Base-by-base conservation (phyloP, 2,329 filamentous ascomycete species). In the Scedosporium boydii region DNA sequence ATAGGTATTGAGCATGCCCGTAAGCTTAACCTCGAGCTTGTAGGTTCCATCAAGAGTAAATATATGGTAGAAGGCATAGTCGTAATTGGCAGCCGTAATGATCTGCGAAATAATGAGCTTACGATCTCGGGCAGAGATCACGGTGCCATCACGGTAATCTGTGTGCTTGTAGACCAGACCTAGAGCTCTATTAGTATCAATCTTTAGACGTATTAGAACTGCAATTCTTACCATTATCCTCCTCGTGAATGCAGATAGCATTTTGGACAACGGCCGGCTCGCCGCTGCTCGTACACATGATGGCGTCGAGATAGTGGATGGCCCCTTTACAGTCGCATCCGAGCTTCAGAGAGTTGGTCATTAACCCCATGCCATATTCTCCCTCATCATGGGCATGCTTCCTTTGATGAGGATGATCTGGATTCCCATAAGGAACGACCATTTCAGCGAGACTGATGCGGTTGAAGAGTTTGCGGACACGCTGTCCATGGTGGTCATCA, bases 81-180 rank as follows among this genome's bases (percentile, higher is more conserved):
- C 93, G 76, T 97, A 97, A 78, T 97, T 97, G 26, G 93, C 93
- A 0, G 93, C 93, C 0, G 93, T 97, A 77, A 97, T 96, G 71
- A 96, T 89, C 68, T 96, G 92, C 66, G 91, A 92, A 67, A 97
- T 82, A 70, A 96, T 82, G 63, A 97, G 83, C 72, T 95, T 96
- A 61, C 91, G 86, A 1, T 87, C 91, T 27, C 93, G 87, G 0
- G 92, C 96, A 3, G 96, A 89, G 9, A 95, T 91, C 62, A 87
- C 85, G 0, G 89, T 93, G 51, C 95, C 89, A 70, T 97, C 93
- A 46, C 93, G 85, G 83, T 96, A 97, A 75, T 97, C 93, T 16
- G 87, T 92, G 76, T 96, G 91, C 77, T 97, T 97, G 84, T 96
- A 96, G 0, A 96, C 80, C 64, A 97, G 34, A 14, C 34, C 34